Conservation (phyloP, 441 rosid genomes). For the Populus hybrid region DNA sequence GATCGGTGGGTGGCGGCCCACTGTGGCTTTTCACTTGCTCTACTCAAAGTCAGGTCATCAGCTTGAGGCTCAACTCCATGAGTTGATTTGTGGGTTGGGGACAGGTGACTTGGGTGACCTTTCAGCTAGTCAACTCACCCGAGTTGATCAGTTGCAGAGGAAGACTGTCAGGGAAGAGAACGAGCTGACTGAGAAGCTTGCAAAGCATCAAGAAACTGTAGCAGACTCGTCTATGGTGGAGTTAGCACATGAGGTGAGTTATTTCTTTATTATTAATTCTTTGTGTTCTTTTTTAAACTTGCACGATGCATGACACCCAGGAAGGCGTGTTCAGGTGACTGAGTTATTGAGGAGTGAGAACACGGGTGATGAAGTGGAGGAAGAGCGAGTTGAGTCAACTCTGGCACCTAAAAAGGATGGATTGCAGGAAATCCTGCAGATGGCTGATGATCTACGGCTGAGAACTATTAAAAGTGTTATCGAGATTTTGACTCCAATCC, state of each 20-base stretch:
- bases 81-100: constrained; percentile 28
- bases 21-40: constrained; percentile 47
- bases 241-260: constrained; percentile 1
- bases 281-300: too few relatives aligned
- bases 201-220: constrained; percentile 37
- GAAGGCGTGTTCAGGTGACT: not conserved
- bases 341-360: not conserved
- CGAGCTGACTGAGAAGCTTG: constrained; percentile 31
- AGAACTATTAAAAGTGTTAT: constrained; percentile 32
- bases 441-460: constrained; percentile 43
- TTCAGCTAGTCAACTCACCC: constrained; percentile 28
- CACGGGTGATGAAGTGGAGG: not conserved
- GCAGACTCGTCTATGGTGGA: constrained; percentile 23
- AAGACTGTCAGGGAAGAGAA: constrained; percentile 33
- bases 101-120: constrained; percentile 38
- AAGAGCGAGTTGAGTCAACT: constrained; percentile 21
- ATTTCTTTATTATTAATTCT: too few relatives aligned
- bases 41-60: constrained; percentile 46
- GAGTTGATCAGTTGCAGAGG: constrained; percentile 30
- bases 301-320: too few relatives aligned
- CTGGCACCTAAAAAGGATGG: not conserved
- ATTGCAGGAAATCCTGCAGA: not conserved
- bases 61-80: constrained; percentile 30
- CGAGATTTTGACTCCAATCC: constrained; percentile 31
- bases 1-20: constrained; percentile 44